Conservation (phyloP, 2,329 filamentous ascomycete genomes). For the Allantophomopsis cytisporea region DNA sequence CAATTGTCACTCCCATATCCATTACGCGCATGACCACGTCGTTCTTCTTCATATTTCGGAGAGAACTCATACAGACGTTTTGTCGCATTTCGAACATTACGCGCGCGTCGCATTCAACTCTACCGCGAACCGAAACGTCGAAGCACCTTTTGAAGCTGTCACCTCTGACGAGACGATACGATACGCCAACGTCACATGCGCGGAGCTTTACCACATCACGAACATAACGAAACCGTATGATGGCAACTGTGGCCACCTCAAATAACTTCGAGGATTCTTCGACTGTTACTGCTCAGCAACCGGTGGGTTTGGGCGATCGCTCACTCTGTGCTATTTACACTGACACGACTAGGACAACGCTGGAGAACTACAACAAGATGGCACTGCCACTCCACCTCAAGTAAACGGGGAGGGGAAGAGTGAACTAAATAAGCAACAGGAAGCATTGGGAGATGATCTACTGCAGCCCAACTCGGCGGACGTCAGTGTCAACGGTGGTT, state of each 20-base stretch:
- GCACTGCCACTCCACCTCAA: conserved; percentile 19
- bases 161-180: no score
- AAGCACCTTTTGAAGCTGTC: no score
- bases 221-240: conserved; percentile 38
- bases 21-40: no score
- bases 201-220: conserved; percentile 15
- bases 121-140: no score
- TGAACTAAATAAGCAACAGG: conserved; percentile 40
- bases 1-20: no score
- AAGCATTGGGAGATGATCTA: conserved; percentile 40
- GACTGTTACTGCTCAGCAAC: background rate
- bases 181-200: conserved; percentile 16
- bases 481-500: conserved; percentile 59
- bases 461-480: conserved; percentile 39
- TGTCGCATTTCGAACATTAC: no score
- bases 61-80: no score
- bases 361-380: conserved; percentile 22
- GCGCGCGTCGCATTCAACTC: no score
- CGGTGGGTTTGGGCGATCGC: no score
- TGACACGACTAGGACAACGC: no score
- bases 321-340: no score
- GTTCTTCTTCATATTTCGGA: no score
- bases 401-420: conserved; percentile 34
- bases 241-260: conserved; percentile 47
- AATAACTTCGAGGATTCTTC: conserved; percentile 24